Evolutionary conservation across 257 asterid species (phyloP), one percentile per base, ranked within the genome.

Genomic region (Jacaranda copaia): DNA sequence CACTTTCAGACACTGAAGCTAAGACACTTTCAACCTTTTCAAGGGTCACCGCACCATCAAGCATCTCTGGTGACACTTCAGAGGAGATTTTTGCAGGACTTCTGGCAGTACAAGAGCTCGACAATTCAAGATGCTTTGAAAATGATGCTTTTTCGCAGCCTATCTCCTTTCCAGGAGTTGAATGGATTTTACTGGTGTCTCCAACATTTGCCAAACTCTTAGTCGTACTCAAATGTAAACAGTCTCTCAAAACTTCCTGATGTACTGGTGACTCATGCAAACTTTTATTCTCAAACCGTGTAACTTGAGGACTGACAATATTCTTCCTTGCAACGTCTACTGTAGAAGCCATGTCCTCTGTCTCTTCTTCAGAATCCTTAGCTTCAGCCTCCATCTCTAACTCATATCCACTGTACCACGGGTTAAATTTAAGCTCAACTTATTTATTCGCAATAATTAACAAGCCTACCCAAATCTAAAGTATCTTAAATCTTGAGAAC

Each of bases 291-390:
- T 69, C 88, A 6, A 1, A 25, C 15, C 13, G 71, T 70, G 79
- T 73, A 40, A 72, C 81, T 66, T 42, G 87, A 66, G 91, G 91
- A 83, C 84, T 81, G 48, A 57, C 52, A 20, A 82, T 77, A 46
- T 20, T 64, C 49, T 76, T 83, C 73, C 83, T 85, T 55, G 84
- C 86, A 40, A 72, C 45, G 20, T 79, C 74, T 48, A 75, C 57
- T 38, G 71, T 52, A 52, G 79, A 58, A 76, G 86, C 81, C 64
- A 81, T 18, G 20, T 77, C 88, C 75, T 92, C 92, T 19, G 88
- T 83, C 80, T 90, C 99, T 36, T 93, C 98, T 82, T 96, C 98
- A 6, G 99, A 96, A 88, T 93, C 99, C 84, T 93, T 91, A 18
- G 93, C 99, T 87, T 89, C 92, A 79, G 88, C 88, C 81, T 87